Conservation (phyloP, 495 filamentous ascomycete species). For the Evernia prunastri region DNA sequence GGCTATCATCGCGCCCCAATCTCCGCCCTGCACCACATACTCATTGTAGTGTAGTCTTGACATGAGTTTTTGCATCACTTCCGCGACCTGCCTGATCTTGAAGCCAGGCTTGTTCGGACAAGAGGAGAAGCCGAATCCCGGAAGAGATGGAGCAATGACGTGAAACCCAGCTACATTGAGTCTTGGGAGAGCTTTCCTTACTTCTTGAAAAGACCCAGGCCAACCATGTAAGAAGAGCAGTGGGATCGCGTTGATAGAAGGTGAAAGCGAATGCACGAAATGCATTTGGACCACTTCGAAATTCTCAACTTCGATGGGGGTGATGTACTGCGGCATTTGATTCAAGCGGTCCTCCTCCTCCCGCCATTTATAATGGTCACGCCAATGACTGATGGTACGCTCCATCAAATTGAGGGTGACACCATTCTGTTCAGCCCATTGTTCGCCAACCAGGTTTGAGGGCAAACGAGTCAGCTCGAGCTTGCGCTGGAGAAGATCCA, state of each 20-base stretch:
- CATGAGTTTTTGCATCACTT: conserved; percentile 12
- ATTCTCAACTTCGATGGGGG: not conserved
- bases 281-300: conserved; percentile 8
- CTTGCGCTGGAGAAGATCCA: conserved; percentile 48
- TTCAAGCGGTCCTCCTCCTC: not conserved
- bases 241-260: conserved; percentile 28
- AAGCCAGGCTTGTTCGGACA: conserved; percentile 26
- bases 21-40: conserved; percentile 33
- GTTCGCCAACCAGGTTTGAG: conserved; percentile 2
- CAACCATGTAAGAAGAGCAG: conserved; percentile 36
- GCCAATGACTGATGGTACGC: conserved; percentile 30
- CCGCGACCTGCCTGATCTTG: conserved; percentile 20
- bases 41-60: conserved; percentile 14
- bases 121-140: conserved; percentile 34
- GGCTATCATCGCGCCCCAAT: conserved; percentile 30
- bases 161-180: conserved; percentile 34
- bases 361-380: conserved; percentile 18
- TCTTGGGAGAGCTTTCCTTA: conserved; percentile 28
- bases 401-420: conserved; percentile 14
- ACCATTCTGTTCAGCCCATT: conserved; percentile 14
- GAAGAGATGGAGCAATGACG: conserved; percentile 36
- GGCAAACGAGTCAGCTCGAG: conserved; percentile 50
- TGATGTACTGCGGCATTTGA: not conserved
- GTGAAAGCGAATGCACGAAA: conserved; percentile 29
- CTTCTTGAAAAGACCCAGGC: conserved; percentile 37